Evolutionary conservation across 2,329 filamentous ascomycete species (phyloP), one percentile per base, ranked within the genome.

Genomic region (Raffaelea albimanens): DNA sequence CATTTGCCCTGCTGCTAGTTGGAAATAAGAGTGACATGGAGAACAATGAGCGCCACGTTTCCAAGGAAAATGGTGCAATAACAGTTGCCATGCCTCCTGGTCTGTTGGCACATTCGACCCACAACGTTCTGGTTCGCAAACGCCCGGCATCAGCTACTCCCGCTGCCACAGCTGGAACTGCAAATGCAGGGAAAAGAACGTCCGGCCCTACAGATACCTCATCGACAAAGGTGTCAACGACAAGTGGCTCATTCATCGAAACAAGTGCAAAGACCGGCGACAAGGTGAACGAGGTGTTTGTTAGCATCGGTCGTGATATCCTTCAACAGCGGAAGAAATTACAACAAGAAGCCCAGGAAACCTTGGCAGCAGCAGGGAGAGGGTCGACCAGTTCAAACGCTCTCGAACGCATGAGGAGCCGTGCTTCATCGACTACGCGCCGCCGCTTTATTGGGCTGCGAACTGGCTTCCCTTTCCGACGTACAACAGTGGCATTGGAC

Each of bases 21-120:
- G 61, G 64, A 51, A 61, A 61, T 52, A 61, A 67, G 58, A 58
- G 56, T 20, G 66, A 69, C 40, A 51, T 50, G 34, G 55, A 58
- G 36, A 56, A 56, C 34, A 53, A 57, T n/a, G 50, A 54, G 19
- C 57, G 63, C 10, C 48, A 50, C 46, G 61, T 66, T 1, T 52
- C 61, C 3, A 63, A 59, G 58, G 55, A 53, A 4, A 61, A 65
- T 39, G 65, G 64, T 5, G 52, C 55, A 47, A 57, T 44, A 43
- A 41, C 49, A 1, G 18, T 18, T 22, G 19, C 20, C 18, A n/a
- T 18, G 39, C 41, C 23, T 43, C 41, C 25, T 29, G 25, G n/a
- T n/a, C 25, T 29, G 25, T 7, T 29, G 25, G 25, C 13, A 29
- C 25, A 29, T 7, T 13, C 25, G 25, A 29, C 25, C 25, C 25